These are phyloP conservation scores for Aspergillus pseudoviridinutans DNA, from an alignment of 2,329 filamentous ascomycete species.

Conservation along the genomic window DNA sequence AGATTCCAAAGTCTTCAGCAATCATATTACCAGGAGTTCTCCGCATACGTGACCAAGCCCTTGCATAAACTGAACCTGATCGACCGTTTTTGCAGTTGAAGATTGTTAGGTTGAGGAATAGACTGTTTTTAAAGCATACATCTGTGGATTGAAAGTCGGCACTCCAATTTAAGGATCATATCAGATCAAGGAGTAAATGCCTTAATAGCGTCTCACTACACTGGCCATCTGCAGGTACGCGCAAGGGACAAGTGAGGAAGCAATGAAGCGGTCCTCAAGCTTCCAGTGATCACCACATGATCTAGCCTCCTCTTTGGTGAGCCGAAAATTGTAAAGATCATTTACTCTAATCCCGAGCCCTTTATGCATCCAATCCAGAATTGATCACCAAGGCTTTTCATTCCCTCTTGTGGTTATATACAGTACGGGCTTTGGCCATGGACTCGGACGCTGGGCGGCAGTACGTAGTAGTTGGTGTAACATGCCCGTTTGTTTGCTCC, in stretches of 20 bases:
- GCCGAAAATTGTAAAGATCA: neutral
- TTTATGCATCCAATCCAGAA: neutral
- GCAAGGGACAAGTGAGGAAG: neutral
- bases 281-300: neutral
- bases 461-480: too few species aligned
- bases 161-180: neutral
- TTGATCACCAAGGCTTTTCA: too few species aligned
- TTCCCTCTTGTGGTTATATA: too few species aligned
- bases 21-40: neutral
- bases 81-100: neutral
- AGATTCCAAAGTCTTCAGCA: neutral
- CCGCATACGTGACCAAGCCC: neutral
- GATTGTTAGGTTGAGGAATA: neutral
- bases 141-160: neutral
- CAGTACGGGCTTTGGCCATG: too few species aligned
- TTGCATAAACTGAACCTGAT: neutral
- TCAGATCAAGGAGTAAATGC: neutral
- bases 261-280: neutral
- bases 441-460: neutral
- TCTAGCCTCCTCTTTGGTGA: neutral
- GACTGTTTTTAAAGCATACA: neutral
- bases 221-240: neutral
- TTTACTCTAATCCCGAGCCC: neutral
- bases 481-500: neutral
- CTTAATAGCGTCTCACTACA: neutral